Evolutionary conservation across 2,329 filamentous ascomycete species (phyloP).

Genomic region (Xylariales sp.): DNA sequence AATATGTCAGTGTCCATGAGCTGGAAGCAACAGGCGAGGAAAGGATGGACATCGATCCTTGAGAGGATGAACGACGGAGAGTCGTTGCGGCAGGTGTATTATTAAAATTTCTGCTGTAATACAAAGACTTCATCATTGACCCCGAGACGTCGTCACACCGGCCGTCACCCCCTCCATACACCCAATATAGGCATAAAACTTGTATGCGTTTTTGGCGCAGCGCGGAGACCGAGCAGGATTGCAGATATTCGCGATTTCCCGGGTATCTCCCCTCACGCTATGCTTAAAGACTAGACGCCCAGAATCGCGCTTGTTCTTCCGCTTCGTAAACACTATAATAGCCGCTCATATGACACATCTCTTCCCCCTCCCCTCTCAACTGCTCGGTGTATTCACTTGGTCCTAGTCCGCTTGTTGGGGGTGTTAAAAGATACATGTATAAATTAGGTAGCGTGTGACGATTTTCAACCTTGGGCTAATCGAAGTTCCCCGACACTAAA

Average conservation of each 20-base stretch:
- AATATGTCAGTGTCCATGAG: conserved; percentile 93
- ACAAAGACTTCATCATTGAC: conserved; percentile 29
- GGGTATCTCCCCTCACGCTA: not conserved
- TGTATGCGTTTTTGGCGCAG: not conserved
- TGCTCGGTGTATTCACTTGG: no score
- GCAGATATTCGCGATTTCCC: not conserved
- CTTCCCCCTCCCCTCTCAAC: not conserved
- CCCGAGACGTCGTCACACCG: not conserved
- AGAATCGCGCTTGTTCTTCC: not conserved
- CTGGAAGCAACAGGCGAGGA: conserved; percentile 74
- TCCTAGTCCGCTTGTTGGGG: no score
- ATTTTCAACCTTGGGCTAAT: not conserved
- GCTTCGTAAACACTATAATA: not conserved
- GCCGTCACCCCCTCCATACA: not conserved
- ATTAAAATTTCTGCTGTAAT: conserved; percentile 39
- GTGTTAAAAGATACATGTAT: no score
- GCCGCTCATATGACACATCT: not conserved
- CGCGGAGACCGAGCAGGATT: not conserved
- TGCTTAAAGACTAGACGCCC: not conserved
- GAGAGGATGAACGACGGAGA: conserved; percentile 43
- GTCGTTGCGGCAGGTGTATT: conserved; percentile 33
- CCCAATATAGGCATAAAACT: not conserved
- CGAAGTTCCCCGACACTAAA: no score
- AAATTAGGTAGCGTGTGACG: no score
- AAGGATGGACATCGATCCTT: conserved; percentile 76